Percentiles rank a stretch among this genome's conserved stretches.
phyloP scores from a whole-genome alignment of 768 basidiomycete genomes.

The Panaeolus papilionaceus region DNA sequence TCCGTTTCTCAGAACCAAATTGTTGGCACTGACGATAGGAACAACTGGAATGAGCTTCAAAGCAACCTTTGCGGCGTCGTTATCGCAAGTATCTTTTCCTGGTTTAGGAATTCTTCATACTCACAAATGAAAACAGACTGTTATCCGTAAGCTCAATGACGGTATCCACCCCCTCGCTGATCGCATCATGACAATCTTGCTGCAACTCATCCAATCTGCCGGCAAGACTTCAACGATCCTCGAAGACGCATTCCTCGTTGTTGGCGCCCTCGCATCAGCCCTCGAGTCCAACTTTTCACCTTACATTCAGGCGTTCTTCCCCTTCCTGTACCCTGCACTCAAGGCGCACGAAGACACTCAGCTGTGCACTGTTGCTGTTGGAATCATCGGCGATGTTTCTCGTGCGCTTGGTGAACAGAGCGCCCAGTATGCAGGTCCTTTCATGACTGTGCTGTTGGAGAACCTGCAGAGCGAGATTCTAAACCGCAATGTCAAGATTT shows the following conservation, averaged over 20 bases:
- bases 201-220: constrained; percentile 85
- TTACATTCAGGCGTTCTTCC: constrained; percentile 87
- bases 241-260: constrained; percentile 95
- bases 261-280: constrained; percentile 87
- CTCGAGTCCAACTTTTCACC: constrained; percentile 81
- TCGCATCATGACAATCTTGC: constrained; percentile 91
- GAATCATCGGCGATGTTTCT: constrained; percentile 95
- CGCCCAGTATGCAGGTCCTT: constrained; percentile 80
- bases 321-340: constrained; percentile 87
- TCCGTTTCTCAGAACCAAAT: constrained; percentile 75
- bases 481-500: constrained; percentile 94
- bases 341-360: constrained; percentile 95
- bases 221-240: constrained; percentile 94
- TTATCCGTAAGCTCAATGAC: constrained; percentile 82
- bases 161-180: constrained; percentile 91
- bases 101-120: background rate
- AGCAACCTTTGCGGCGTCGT: constrained; percentile 93
- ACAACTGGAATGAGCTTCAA: constrained; percentile 99
- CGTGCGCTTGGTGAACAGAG: constrained; percentile 89
- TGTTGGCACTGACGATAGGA: constrained; percentile 92
- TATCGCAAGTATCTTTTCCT: constrained; percentile 59
- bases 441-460: constrained; percentile 93
- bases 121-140: constrained; percentile 54
- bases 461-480: constrained; percentile 91
- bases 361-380: constrained; percentile 93